Conservation (phyloP, 2,329 filamentous ascomycete genomes). For the Trichoderma gracile region DNA sequence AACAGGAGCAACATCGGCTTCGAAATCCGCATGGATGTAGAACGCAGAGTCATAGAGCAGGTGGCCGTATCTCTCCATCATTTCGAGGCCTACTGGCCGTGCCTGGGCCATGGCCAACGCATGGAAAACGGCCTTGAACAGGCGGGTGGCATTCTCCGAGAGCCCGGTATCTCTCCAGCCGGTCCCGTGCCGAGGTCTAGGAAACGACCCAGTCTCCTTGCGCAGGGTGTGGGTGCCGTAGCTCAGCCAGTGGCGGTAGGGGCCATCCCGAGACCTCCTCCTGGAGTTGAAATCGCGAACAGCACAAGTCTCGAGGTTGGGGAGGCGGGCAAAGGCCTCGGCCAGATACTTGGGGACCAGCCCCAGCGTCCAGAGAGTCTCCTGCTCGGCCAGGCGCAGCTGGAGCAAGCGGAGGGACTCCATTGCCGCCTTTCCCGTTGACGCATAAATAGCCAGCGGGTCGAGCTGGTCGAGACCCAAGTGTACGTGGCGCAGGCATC, state of each 20-base stretch:
- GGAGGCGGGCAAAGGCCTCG: slow-evolving; percentile 56
- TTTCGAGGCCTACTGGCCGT: slow-evolving; percentile 48
- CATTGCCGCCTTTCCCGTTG: background rate
- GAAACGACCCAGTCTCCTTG: slow-evolving; percentile 37
- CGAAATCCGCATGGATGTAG: slow-evolving; percentile 35
- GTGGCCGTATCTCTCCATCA: slow-evolving; percentile 42
- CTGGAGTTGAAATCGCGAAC: slow-evolving; percentile 59
- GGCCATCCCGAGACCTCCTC: slow-evolving; percentile 52
- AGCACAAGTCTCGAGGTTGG: slow-evolving; percentile 56
- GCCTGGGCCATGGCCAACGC: slow-evolving; percentile 45
- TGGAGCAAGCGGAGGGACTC: slow-evolving; percentile 20
- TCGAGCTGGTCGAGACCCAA: slow-evolving; percentile 33
- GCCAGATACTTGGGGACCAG: slow-evolving; percentile 55
- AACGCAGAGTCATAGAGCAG: slow-evolving; percentile 48
- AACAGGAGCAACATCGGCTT: slow-evolving; percentile 42
- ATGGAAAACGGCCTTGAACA: slow-evolving; percentile 46
- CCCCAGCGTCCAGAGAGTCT: slow-evolving; percentile 45
- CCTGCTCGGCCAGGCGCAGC: slow-evolving; percentile 31
- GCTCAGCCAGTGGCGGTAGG: slow-evolving; percentile 50
- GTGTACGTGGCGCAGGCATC: slow-evolving; percentile 42
- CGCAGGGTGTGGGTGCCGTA: slow-evolving; percentile 51
- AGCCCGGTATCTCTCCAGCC: background rate
- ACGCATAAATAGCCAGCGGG: background rate
- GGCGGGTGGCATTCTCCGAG: slow-evolving; percentile 34
- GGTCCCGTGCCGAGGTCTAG: slow-evolving; percentile 19